Evolutionary conservation across 2,329 filamentous ascomycete species (phyloP).

Genomic region (Aspergillus jensenii): DNA sequence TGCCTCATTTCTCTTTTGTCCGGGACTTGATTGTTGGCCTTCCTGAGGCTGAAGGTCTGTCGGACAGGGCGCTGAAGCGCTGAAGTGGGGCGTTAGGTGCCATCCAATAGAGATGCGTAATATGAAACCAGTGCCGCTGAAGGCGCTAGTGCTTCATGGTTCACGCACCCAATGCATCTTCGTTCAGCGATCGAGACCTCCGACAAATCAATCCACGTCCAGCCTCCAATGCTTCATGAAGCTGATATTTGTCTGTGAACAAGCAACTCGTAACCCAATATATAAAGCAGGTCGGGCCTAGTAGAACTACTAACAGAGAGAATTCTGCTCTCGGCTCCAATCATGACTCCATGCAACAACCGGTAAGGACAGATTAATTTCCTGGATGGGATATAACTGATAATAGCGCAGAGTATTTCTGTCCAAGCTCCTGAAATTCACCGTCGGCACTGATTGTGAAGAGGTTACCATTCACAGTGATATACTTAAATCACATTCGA

Average conservation of each 20-base stretch:
- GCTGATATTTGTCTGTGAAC: not conserved
- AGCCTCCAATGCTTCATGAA: constrained; percentile 1
- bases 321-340: not conserved
- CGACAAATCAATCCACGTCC: not conserved
- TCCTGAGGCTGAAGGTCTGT: no score
- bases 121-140: no score
- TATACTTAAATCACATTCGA: not conserved
- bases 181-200: not conserved
- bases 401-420: not conserved
- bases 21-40: no score
- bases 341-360: constrained; percentile 2
- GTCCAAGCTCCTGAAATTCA: constrained; percentile 3
- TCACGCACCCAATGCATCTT: no score
- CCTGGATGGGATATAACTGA: not conserved
- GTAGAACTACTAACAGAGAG: not conserved
- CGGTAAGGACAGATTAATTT: not conserved
- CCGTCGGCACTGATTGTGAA: not conserved
- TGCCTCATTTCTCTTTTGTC: no score
- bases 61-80: no score
- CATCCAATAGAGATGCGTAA: no score
- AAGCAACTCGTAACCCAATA: not conserved
- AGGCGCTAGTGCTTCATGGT: no score
- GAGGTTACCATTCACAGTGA: not conserved
- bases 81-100: no score
- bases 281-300: not conserved